Conservation (phyloP, 352 stramenopile species). For the Pythium sp. region DNA sequence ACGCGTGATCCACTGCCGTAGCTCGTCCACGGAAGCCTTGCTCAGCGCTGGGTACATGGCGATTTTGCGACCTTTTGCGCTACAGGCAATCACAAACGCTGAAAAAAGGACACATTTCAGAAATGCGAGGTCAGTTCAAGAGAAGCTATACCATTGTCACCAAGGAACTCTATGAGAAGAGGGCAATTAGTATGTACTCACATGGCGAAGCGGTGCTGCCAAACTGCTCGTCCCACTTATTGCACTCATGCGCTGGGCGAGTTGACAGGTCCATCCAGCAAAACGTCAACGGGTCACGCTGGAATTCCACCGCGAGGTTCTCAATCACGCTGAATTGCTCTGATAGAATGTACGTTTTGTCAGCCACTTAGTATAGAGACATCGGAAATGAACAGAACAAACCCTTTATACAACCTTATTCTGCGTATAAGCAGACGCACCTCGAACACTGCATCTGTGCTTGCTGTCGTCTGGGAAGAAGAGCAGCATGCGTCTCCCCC, state of each 20-base stretch:
- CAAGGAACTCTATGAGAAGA: not conserved
- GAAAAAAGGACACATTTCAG: not conserved
- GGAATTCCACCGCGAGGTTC: conserved; percentile 63
- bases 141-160: not conserved
- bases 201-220: conserved; percentile 18
- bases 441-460: conserved; percentile 52
- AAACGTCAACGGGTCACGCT: conserved; percentile 71
- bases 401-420: no score
- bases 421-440: conserved; percentile 18
- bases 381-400: no score
- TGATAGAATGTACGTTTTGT: conserved; percentile 17
- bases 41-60: conserved; percentile 26
- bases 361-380: not conserved
- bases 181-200: conserved; percentile 20
- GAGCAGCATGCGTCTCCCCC: conserved; percentile 50
- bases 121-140: not conserved
- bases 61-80: conserved; percentile 66
- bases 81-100: conserved; percentile 63
- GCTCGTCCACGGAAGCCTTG: conserved; percentile 28
- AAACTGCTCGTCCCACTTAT: conserved; percentile 54
- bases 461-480: conserved; percentile 55
- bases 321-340: conserved; percentile 72
- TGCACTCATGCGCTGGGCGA: conserved; percentile 24
- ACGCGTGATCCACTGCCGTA: conserved; percentile 62
- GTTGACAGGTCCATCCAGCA: conserved; percentile 66